These are phyloP conservation scores for Penicillium sp. DNA, from an alignment of 2,329 filamentous ascomycete genomes.

Conservation along the genomic window DNA sequence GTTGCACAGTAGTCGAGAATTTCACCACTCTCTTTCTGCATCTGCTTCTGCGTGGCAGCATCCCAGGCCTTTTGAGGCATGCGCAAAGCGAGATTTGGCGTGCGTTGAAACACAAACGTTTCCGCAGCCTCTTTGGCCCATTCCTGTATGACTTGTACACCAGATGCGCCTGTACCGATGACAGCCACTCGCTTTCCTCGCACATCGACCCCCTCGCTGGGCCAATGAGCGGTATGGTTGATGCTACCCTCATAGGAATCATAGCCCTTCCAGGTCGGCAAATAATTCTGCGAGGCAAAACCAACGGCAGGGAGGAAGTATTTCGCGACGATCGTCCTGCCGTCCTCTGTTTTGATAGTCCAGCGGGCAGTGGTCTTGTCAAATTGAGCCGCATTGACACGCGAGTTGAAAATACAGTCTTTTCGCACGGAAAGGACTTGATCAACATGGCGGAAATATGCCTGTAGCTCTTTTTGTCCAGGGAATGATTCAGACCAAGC, in stretches of 20 bases:
- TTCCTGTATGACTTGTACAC: slow-evolving; percentile 61
- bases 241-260: slow-evolving; percentile 54
- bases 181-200: slow-evolving; percentile 55
- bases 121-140: slow-evolving; percentile 55
- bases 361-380: slow-evolving; percentile 44
- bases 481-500: slow-evolving; percentile 43
- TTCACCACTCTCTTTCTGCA: slow-evolving; percentile 47
- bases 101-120: slow-evolving; percentile 8
- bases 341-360: slow-evolving; percentile 50
- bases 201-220: slow-evolving; percentile 50
- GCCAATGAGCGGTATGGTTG: slow-evolving; percentile 61
- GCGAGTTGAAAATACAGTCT: slow-evolving; percentile 50
- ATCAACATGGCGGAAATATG: slow-evolving; percentile 54
- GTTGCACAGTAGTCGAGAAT: slow-evolving; percentile 57
- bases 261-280: slow-evolving; percentile 42
- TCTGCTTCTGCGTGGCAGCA: slow-evolving; percentile 53
- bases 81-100: slow-evolving; percentile 61
- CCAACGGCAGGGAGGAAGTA: slow-evolving; percentile 54
- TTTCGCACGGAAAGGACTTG: slow-evolving; percentile 48
- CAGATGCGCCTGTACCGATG: slow-evolving; percentile 60
- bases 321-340: slow-evolving; percentile 40
- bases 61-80: slow-evolving; percentile 60
- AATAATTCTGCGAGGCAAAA: slow-evolving; percentile 47
- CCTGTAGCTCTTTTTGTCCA: slow-evolving; percentile 41
- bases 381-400: slow-evolving; percentile 48